phyloP scores from a whole-genome alignment of 257 asterid species.

The Penstemon newberryi region DNA sequence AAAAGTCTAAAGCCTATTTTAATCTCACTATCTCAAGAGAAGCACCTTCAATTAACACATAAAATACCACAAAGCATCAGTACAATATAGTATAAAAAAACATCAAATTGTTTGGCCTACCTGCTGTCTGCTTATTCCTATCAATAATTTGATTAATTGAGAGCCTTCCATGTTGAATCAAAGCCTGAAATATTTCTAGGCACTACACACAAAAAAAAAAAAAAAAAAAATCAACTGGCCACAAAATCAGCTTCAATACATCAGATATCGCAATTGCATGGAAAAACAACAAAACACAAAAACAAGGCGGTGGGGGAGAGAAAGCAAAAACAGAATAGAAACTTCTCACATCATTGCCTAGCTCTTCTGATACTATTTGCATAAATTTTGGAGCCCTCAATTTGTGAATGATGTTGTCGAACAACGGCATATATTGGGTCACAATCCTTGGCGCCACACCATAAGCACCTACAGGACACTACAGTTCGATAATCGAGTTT shows the following conservation, averaged over 20 bases:
- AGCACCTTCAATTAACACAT: neutral
- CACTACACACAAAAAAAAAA: constrained; percentile 41
- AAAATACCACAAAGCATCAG: neutral
- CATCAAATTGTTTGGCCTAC: constrained; percentile 13
- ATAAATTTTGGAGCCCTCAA: constrained; percentile 73
- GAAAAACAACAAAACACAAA: constrained; percentile 8
- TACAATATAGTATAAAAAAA: constrained; percentile 5
- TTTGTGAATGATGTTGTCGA: constrained; percentile 69
- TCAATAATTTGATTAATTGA: constrained; percentile 64
- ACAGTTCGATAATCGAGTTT: too few species aligned
- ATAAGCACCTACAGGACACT: constrained; percentile 40
- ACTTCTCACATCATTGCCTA: constrained; percentile 61
- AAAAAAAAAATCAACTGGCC: constrained; percentile 5
- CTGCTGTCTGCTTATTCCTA: constrained; percentile 51
- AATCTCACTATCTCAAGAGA: neutral
- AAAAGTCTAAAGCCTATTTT: neutral
- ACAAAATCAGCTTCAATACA: constrained; percentile 18
- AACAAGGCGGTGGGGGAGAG: constrained; percentile 1
- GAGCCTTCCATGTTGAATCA: constrained; percentile 94
- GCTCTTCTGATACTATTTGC: constrained; percentile 67
- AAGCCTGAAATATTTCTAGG: constrained; percentile 57
- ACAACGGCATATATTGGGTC: constrained; percentile 69
- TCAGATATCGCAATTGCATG: constrained; percentile 9
- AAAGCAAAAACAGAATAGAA: neutral
- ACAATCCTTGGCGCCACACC: constrained; percentile 48